Evolutionary conservation across 1,139 yeast species (phyloP).

Genomic region (Pichia sp.): DNA sequence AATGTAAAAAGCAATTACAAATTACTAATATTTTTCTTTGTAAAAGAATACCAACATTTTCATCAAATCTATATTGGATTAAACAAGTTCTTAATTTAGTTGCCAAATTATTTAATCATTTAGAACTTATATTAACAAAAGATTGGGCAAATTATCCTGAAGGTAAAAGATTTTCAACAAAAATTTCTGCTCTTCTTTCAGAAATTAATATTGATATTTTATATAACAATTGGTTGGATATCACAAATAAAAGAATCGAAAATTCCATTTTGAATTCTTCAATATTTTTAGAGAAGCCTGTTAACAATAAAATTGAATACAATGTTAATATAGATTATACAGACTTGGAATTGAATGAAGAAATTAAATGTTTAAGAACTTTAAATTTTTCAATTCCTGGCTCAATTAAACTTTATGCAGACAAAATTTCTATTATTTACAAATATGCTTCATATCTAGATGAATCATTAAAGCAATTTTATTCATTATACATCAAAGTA

Average conservation of each 20-base stretch:
- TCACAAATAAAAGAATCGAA: constrained; percentile 16
- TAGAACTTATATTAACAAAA: constrained; percentile 54
- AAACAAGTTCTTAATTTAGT: constrained; percentile 42
- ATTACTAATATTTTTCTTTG: constrained; percentile 32
- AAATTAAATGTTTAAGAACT: constrained; percentile 45
- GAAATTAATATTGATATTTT: constrained; percentile 40
- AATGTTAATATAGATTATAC: constrained; percentile 48
- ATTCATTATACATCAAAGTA: constrained; percentile 21
- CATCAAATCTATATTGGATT: constrained; percentile 46
- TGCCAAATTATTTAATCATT: constrained; percentile 34
- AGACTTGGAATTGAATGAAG: constrained; percentile 42
- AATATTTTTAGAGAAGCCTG: constrained; percentile 31
- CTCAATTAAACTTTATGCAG: constrained; percentile 36
- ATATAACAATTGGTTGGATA: constrained; percentile 45
- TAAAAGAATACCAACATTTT: constrained; percentile 41
- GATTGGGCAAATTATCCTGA: constrained; percentile 74
- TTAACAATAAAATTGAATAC: constrained; percentile 15
- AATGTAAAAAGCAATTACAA: constrained; percentile 33
- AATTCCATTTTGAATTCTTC: constrained; percentile 32
- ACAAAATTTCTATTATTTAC: constrained; percentile 42
- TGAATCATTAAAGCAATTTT: constrained; percentile 41
- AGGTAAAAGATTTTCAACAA: constrained; percentile 57
- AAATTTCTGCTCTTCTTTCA: constrained; percentile 39
- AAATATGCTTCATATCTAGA: constrained; percentile 53
- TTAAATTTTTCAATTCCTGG: constrained; percentile 60